phyloP scores from a whole-genome alignment of 768 basidiomycete species.

The Amylocystis lapponica region DNA sequence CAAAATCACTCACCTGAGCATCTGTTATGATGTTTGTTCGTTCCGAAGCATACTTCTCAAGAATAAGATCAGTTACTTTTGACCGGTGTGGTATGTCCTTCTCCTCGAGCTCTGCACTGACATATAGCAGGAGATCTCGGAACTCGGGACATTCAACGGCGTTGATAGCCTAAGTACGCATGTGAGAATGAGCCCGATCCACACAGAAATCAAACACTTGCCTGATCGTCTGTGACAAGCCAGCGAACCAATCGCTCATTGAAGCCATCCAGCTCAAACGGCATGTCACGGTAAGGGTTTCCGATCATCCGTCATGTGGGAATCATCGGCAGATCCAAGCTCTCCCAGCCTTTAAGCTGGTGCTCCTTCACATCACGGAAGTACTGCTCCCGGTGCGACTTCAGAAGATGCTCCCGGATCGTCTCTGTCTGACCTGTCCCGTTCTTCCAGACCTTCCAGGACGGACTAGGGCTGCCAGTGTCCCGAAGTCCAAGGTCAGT shows the following conservation, averaged over 20 bases:
- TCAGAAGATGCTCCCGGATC: slow-evolving; percentile 5
- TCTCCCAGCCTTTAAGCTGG: neutral
- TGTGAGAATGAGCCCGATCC: neutral
- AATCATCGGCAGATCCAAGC: neutral
- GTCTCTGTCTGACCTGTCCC: slow-evolving; percentile 9
- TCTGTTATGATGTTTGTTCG: neutral
- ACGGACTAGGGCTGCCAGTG: neutral
- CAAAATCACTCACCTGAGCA: neutral
- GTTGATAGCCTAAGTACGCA: slow-evolving; percentile 4
- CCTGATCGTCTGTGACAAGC: slow-evolving; percentile 12
- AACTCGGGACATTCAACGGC: slow-evolving; percentile 6
- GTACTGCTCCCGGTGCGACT: neutral
- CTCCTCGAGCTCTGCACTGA: slow-evolving; percentile 2
- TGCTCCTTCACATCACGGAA: neutral
- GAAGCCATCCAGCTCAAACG: slow-evolving; percentile 16
- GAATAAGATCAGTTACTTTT: neutral
- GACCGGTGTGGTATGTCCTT: slow-evolving; percentile 1
- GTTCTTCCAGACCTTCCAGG: slow-evolving; percentile 15
- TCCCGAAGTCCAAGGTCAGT: neutral
- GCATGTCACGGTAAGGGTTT: neutral
- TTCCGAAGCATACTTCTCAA: neutral
- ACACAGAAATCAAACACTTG: neutral
- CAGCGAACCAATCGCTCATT: slow-evolving; percentile 16
- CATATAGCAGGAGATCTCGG: slow-evolving; percentile 7
- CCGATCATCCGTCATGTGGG: neutral